Evolutionary conservation across 2,329 filamentous ascomycete genomes (phyloP), one percentile per base, ranked within the genome.

Genomic region (Myriangium duriaei): DNA sequence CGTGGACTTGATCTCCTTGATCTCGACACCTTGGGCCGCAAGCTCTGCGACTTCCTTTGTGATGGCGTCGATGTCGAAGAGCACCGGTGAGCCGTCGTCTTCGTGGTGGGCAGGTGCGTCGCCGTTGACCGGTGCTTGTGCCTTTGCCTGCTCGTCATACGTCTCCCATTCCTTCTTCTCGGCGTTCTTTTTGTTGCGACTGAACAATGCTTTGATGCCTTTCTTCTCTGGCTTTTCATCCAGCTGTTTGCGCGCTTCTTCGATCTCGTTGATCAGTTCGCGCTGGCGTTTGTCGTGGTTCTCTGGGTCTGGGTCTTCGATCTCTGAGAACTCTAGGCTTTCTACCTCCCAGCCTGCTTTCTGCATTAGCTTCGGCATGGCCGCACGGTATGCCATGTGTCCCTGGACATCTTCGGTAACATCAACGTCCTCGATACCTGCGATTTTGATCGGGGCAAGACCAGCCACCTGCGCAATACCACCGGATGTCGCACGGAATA

Each of bases 31-130:
- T 45, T 88, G 81, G 34, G 73, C 74, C 17, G 83, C 83, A 21
- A 98, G 65, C 51, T 92, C 83, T 7, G 84, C 79, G 11, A 65
- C 63, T 47, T 69, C 66, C 17, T 50, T 55, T 34, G 84, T 73
- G 47, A 98, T 96, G 10, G 91, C 91, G 51, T 98, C 91, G 32
- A 98, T 76, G 51, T 98, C 91, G 51, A 98, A 98, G 32, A 98
- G 68, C 6, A 96, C 80, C 21, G 39, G 37, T 76, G 36, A 40
- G 14, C 17, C 41, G 59, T 69, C 4, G 65, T 64, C 6, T 67
- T 64, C 4, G 65, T 67, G 47, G 29, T 50, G 67, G 39, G 71
- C 67, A 6, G 61, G 62, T 40, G 62, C 63, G 29, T 57, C 56
- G 15, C 52, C 53, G 16, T 55, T 43, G 14, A 55, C 52, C n/a